Evolutionary conservation across 2,329 filamentous ascomycete genomes (phyloP).

Genomic region (Westerdykella aurantiaca): DNA sequence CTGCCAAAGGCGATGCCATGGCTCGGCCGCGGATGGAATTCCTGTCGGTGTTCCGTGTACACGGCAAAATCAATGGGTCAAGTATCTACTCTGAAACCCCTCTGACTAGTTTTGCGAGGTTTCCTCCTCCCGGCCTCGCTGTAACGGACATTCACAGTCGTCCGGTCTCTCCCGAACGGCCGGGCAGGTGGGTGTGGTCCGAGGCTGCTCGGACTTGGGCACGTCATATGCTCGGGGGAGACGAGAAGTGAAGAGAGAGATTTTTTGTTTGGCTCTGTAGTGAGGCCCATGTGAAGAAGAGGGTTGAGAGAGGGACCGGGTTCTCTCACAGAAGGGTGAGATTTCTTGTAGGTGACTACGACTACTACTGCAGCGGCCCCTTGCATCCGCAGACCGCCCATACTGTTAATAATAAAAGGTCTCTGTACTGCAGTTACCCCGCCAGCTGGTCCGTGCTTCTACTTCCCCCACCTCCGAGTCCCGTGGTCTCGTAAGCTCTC

Average conservation of each 20-base stretch:
- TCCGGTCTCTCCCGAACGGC: constrained; percentile 15
- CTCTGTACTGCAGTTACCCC: too few species aligned
- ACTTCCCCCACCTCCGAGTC: constrained; percentile 15
- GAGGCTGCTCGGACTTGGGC: constrained; percentile 13
- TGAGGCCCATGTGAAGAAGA: too few species aligned
- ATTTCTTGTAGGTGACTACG: too few species aligned
- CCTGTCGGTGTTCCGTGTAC: neutral
- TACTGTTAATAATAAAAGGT: too few species aligned
- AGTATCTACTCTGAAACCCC: constrained; percentile 1
- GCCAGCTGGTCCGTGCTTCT: constrained; percentile 17
- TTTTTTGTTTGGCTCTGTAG: too few species aligned
- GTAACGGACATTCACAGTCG: constrained; percentile 3
- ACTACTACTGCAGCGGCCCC: neutral
- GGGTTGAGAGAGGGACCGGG: neutral
- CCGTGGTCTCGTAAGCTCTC: constrained; percentile 15
- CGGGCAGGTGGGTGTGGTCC: constrained; percentile 7
- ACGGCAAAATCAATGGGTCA: constrained; percentile 3
- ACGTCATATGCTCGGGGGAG: constrained; percentile 12
- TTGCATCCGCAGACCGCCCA: too few species aligned
- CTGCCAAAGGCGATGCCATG: constrained; percentile 5
- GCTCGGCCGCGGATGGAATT: constrained; percentile 30
- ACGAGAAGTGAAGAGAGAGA: too few species aligned
- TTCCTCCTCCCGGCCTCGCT: constrained; percentile 1
- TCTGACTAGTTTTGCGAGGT: neutral
- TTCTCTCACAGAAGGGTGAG: neutral